Conservation (phyloP, 257 asterid species). For the Fraxinus quadrangulata region DNA sequence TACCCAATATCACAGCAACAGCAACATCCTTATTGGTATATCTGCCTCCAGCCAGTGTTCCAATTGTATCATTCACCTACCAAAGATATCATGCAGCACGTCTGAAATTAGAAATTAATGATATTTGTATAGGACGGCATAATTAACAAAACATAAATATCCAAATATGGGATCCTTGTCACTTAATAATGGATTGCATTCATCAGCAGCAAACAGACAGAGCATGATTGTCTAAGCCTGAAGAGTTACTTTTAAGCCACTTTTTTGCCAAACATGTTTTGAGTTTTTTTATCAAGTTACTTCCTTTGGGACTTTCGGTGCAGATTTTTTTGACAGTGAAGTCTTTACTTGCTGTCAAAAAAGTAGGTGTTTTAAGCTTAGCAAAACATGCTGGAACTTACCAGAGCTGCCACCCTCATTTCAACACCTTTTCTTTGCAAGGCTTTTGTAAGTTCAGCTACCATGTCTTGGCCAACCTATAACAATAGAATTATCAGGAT, state of each 20-base stretch:
- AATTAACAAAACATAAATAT: conserved; percentile 7
- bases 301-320: neutral
- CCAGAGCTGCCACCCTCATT: conserved; percentile 81
- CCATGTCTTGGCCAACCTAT: conserved; percentile 87
- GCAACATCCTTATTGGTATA: conserved; percentile 59
- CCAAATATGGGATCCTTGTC: neutral
- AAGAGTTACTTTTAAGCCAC: neutral
- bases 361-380: neutral
- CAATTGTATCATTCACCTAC: conserved; percentile 90
- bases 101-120: conserved; percentile 2
- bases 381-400: conserved; percentile 31
- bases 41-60: conserved; percentile 90
- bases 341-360: neutral
- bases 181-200: neutral
- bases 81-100: conserved; percentile 23
- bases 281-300: neutral
- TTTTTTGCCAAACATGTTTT: neutral
- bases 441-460: conserved; percentile 69
- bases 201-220: neutral
- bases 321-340: neutral
- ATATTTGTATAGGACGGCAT: neutral
- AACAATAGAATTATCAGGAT: conserved; percentile 6
- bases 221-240: neutral
- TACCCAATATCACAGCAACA: conserved; percentile 83
- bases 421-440: conserved; percentile 70